These are phyloP conservation scores for Plantago lanceolata DNA, from an alignment of 305 asterid genomes.

Conservation along the genomic window DNA sequence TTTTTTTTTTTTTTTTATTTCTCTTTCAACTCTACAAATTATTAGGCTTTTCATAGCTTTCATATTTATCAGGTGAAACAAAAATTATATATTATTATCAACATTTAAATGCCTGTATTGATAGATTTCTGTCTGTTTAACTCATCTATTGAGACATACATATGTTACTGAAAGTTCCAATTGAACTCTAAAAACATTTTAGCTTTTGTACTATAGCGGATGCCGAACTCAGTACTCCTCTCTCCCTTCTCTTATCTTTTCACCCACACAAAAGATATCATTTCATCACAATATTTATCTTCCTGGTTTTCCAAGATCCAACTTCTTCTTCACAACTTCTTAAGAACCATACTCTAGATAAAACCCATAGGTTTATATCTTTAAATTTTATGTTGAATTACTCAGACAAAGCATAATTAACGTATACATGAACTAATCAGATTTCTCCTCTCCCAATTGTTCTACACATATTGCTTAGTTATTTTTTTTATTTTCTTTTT, in stretches of 20 bases:
- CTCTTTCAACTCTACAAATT: neutral
- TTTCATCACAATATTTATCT: neutral
- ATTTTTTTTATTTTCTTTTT: neutral
- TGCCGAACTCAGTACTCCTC: neutral
- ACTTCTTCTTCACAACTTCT: neutral
- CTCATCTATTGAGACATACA: too few species aligned
- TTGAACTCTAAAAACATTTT: too few species aligned
- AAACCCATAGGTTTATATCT: neutral
- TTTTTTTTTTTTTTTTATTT: neutral
- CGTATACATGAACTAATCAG: neutral
- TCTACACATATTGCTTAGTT: neutral
- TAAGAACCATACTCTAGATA: neutral
- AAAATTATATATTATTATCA: too few species aligned
- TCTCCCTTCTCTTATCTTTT: neutral
- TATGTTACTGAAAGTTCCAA: too few species aligned
- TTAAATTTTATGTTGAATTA: neutral
- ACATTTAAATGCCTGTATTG: too few species aligned
- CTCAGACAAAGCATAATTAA: neutral
- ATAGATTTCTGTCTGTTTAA: too few species aligned
- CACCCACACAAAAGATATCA: neutral
- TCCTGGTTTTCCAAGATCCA: neutral
- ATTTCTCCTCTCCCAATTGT: neutral
- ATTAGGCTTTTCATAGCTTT: neutral
- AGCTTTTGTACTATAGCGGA: too few species aligned
- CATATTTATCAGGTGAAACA: too few species aligned